Conservation (phyloP, 495 filamentous ascomycete species). For the Neurospora sp. region DNA sequence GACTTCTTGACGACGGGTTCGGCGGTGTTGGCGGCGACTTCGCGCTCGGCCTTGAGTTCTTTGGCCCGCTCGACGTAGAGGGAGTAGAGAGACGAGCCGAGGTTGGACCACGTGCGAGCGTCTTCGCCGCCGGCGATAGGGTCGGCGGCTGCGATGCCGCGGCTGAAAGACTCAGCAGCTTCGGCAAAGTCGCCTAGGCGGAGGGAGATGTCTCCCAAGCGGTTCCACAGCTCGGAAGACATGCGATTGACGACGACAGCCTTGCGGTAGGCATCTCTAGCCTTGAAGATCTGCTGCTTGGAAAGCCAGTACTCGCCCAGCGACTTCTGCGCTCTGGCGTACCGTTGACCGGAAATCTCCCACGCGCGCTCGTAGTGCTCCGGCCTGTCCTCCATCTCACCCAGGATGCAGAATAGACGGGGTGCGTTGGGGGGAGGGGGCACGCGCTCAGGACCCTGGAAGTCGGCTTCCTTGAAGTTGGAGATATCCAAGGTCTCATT, state of each 20-base stretch:
- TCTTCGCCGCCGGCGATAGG: slow-evolving; percentile 69
- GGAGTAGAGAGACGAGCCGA: slow-evolving; percentile 64
- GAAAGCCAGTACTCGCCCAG: slow-evolving; percentile 68
- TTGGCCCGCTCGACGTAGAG: slow-evolving; percentile 31
- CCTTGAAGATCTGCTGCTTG: slow-evolving; percentile 51
- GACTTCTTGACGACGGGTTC: slow-evolving; percentile 6
- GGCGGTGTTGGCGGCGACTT: slow-evolving; percentile 17
- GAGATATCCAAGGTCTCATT: slow-evolving; percentile 35
- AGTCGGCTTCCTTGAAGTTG: slow-evolving; percentile 41
- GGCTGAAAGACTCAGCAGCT: slow-evolving; percentile 77
- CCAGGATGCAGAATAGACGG: slow-evolving; percentile 84
- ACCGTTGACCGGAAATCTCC: slow-evolving; percentile 72
- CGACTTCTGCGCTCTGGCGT: slow-evolving; percentile 78
- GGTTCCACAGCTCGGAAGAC: slow-evolving; percentile 76
- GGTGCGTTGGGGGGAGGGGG: slow-evolving; percentile 76
- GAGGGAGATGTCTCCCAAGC: slow-evolving; percentile 78
- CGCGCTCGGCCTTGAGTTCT: slow-evolving; percentile 24
- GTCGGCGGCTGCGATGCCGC: slow-evolving; percentile 46
- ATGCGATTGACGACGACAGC: slow-evolving; percentile 70
- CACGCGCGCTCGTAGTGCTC: slow-evolving; percentile 75
- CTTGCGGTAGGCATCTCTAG: slow-evolving; percentile 65
- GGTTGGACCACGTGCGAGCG: slow-evolving; percentile 88
- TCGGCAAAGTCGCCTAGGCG: slow-evolving; percentile 63
- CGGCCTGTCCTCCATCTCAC: slow-evolving; percentile 71
- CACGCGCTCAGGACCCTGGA: slow-evolving; percentile 48